phyloP scores from a whole-genome alignment of 805 yeast species.

The Candida oleophila region DNA sequence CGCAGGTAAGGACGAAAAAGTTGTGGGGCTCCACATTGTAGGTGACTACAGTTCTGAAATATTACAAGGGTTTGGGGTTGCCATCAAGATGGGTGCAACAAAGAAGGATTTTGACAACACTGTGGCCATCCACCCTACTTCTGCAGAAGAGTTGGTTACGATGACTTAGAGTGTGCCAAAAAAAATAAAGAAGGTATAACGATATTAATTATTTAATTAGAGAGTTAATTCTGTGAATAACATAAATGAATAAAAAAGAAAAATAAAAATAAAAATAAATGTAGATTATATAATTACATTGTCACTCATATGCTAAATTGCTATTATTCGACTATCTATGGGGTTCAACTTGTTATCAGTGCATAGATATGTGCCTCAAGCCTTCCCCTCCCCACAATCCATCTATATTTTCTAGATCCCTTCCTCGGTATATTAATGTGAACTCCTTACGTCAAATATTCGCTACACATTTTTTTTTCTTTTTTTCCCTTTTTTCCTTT shows the following conservation, averaged over 20 bases:
- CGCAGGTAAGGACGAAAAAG: constrained; percentile 82
- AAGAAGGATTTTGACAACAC: constrained; percentile 91
- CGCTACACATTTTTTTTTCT: not conserved
- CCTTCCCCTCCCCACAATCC: not conserved
- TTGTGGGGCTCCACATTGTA: constrained; percentile 90
- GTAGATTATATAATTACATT: not conserved
- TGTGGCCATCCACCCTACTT: constrained; percentile 98
- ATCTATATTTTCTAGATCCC: not conserved
- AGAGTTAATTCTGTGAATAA: too few species aligned
- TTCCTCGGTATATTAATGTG: not conserved
- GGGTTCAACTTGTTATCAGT: too few species aligned
- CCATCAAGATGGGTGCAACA: constrained; percentile 98
- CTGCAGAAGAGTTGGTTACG: constrained; percentile 97
- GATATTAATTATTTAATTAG: not conserved
- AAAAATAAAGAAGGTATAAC: not conserved
- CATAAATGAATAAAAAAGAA: not conserved
- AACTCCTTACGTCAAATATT: too few species aligned
- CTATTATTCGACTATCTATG: too few species aligned
- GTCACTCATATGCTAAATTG: not conserved
- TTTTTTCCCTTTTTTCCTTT: too few species aligned
- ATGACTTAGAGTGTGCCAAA: constrained; percentile 37
- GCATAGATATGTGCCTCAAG: not conserved
- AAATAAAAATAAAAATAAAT: too few species aligned
- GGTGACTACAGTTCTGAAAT: constrained; percentile 93
- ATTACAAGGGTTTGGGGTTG: constrained; percentile 97